These are phyloP conservation scores for Gossypium turneri DNA, from an alignment of 345 rosid species.

Conservation along the genomic window DNA sequence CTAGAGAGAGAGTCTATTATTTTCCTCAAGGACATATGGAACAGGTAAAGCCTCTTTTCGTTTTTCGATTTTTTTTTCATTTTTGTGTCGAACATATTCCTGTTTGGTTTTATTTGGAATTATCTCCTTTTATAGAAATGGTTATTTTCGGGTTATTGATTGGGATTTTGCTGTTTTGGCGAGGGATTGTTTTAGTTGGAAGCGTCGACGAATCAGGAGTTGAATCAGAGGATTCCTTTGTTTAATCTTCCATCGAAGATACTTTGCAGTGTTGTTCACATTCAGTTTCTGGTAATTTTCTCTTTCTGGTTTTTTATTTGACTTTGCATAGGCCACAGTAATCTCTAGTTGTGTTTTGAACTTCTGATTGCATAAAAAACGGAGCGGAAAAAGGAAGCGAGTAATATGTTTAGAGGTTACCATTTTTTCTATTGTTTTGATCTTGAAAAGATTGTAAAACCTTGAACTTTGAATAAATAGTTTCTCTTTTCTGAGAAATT, in stretches of 20 bases:
- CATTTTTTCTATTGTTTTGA: background rate
- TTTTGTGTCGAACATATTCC: background rate
- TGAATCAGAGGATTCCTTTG: slow-evolving; percentile 63
- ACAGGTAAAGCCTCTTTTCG: slow-evolving; percentile 40
- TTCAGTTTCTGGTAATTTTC: slow-evolving; percentile 57
- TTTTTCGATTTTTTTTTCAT: background rate
- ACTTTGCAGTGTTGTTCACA: slow-evolving; percentile 72
- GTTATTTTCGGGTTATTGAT: background rate
- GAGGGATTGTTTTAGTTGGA: slow-evolving; percentile 50
- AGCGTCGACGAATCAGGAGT: slow-evolving; percentile 80
- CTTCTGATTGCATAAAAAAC: slow-evolving; percentile 14
- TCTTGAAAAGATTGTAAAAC: background rate
- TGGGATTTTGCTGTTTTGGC: slow-evolving; percentile 28
- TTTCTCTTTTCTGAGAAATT: background rate
- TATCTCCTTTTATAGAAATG: slow-evolving; percentile 10
- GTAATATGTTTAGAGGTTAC: background rate
- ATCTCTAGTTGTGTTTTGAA: background rate
- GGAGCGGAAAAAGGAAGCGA: background rate
- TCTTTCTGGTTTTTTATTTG: background rate
- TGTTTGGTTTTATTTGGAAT: slow-evolving; percentile 10
- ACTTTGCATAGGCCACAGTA: background rate
- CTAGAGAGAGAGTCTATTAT: slow-evolving; percentile 61
- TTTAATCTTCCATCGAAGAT: slow-evolving; percentile 73
- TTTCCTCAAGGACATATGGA: slow-evolving; percentile 98
- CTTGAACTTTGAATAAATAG: background rate